These are phyloP conservation scores for Aureobasidium sp. DNA, from an alignment of 2,329 filamentous ascomycete genomes.

Conservation along the genomic window DNA sequence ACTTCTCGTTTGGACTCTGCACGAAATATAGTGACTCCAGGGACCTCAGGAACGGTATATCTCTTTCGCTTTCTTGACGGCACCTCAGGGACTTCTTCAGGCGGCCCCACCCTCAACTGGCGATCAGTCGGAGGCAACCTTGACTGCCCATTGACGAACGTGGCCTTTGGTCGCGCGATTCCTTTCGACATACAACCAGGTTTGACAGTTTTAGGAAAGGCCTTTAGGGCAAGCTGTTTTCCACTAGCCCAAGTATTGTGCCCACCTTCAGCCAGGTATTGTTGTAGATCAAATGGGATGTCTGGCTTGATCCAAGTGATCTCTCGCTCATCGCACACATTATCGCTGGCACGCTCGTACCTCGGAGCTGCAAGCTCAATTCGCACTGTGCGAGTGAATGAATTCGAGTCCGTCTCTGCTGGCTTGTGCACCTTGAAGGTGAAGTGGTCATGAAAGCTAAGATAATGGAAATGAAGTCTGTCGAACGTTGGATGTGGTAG, in stretches of 20 bases:
- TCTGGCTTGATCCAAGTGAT: conserved; percentile 29
- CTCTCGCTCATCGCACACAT: conserved; percentile 24
- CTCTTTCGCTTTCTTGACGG: conserved; percentile 22
- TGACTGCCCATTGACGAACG: background rate
- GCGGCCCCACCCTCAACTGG: background rate
- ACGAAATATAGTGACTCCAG: conserved; percentile 34
- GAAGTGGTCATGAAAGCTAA: conserved; percentile 31
- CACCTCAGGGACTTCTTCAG: conserved; percentile 21
- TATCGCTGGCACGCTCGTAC: conserved; percentile 24
- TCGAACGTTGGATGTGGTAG: conserved; percentile 22
- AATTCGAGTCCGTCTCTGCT: background rate
- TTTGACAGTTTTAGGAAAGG: background rate
- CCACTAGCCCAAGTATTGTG: conserved; percentile 16
- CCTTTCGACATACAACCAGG: background rate
- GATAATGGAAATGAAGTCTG: conserved; percentile 30
- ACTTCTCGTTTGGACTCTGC: conserved; percentile 33
- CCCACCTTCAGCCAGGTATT: conserved; percentile 31
- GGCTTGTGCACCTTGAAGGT: conserved; percentile 22
- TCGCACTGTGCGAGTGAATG: background rate
- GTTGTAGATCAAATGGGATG: conserved; percentile 29
- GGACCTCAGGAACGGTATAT: conserved; percentile 31
- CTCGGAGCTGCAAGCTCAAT: conserved; percentile 17
- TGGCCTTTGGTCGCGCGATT: background rate
- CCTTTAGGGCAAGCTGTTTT: background rate
- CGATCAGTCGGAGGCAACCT: background rate